These are phyloP conservation scores for Leishmania guyanensis DNA, from an alignment of 208 protist genomes.

Conservation along the genomic window DNA sequence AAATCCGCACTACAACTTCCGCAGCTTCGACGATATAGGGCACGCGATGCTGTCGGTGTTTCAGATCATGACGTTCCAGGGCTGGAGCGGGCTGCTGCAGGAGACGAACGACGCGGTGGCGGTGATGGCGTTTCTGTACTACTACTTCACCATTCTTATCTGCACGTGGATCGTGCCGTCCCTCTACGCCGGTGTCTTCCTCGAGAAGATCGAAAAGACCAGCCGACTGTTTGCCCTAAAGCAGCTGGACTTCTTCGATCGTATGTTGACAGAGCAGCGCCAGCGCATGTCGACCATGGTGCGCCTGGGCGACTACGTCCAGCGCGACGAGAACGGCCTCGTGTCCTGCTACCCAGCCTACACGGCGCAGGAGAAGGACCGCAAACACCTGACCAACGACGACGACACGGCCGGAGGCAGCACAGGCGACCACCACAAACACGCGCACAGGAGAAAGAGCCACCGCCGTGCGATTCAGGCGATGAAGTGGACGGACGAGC, in stretches of 20 bases:
- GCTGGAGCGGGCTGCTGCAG: conserved; percentile 83
- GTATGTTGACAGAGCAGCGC: conserved; percentile 79
- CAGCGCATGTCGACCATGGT: conserved; percentile 64
- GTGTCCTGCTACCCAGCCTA: conserved; percentile 58
- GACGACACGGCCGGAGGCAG: conserved; percentile 22
- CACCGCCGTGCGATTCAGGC: conserved; percentile 32
- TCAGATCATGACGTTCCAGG: conserved; percentile 91
- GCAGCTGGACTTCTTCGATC: conserved; percentile 77
- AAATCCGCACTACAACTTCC: conserved; percentile 85
- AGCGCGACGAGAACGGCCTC: conserved; percentile 69
- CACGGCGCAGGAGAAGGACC: conserved; percentile 13
- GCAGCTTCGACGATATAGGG: conserved; percentile 92
- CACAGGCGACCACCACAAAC: not conserved
- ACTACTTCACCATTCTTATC: conserved; percentile 80
- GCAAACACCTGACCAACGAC: conserved; percentile 22
- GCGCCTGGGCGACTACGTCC: conserved; percentile 76
- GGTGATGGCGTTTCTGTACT: conserved; percentile 80
- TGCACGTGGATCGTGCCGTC: conserved; percentile 89
- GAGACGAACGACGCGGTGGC: conserved; percentile 78
- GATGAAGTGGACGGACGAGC: conserved; percentile 85
- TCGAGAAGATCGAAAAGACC: conserved; percentile 88
- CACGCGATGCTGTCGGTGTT: conserved; percentile 87
- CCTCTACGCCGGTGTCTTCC: conserved; percentile 89
- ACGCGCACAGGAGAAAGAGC: conserved; percentile 13
- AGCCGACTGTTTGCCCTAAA: conserved; percentile 75